phyloP scores from a whole-genome alignment of 2,329 filamentous ascomycete genomes.

The Paramyrothecium sp. region DNA sequence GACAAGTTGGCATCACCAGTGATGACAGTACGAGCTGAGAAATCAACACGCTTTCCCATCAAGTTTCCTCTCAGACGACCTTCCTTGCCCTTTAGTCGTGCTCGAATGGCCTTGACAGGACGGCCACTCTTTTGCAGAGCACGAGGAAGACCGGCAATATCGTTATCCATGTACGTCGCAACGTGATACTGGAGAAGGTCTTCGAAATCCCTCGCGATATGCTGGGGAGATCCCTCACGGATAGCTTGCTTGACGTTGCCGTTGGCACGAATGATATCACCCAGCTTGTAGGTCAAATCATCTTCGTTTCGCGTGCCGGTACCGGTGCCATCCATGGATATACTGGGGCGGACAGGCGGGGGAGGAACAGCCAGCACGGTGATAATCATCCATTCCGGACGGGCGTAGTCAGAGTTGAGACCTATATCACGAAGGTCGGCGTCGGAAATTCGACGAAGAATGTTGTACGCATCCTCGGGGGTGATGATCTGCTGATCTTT shows the following conservation, averaged over 20 bases:
- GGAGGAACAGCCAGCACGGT: conserved; percentile 94
- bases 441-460: conserved; percentile 82
- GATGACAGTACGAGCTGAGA: conserved; percentile 98
- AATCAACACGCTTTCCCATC: conserved; percentile 99
- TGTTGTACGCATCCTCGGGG: conserved; percentile 78
- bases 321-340: conserved; percentile 92
- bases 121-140: conserved; percentile 96
- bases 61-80: conserved; percentile 95
- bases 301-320: conserved; percentile 94
- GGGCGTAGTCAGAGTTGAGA: conserved; percentile 89
- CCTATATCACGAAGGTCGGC: conserved; percentile 84
- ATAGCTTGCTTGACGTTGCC: conserved; percentile 90
- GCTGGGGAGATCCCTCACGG: conserved; percentile 85
- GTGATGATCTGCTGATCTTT: conserved; percentile 81
- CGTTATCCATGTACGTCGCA: conserved; percentile 99
- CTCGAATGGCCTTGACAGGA: conserved; percentile 94
- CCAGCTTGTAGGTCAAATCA: conserved; percentile 98
- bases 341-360: conserved; percentile 92
- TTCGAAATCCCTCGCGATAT: conserved; percentile 90
- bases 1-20: conserved; percentile 97
- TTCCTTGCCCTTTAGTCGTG: conserved; percentile 98
- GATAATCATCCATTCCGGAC: conserved; percentile 97
- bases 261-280: conserved; percentile 97
- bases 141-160: conserved; percentile 92
- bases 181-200: conserved; percentile 94